phyloP scores from a whole-genome alignment of 805 yeast genomes.

The Zygosaccharomyces pseudorouxii region DNA sequence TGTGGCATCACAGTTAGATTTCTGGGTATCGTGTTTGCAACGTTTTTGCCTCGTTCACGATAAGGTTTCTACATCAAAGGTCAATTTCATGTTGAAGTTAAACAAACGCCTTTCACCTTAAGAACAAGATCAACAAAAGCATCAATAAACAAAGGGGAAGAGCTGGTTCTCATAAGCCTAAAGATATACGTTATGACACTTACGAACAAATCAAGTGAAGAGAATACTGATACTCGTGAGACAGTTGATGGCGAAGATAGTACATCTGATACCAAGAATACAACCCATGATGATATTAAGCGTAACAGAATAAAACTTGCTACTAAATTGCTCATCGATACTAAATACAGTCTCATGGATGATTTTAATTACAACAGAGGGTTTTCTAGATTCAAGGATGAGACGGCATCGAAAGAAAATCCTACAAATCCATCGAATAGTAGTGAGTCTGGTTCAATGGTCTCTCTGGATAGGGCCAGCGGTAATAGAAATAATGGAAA shows the following conservation, averaged over 20 bases:
- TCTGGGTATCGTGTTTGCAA: neutral
- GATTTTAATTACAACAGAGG: slow-evolving; percentile 27
- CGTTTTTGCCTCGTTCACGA: neutral
- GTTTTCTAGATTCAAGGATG: slow-evolving; percentile 12
- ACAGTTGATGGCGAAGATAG: slow-evolving; percentile 3
- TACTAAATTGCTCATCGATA: slow-evolving; percentile 27
- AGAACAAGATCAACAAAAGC: neutral
- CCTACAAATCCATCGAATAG: neutral
- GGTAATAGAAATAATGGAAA: neutral
- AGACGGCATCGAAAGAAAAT: neutral
- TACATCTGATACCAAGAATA: neutral
- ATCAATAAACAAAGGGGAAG: neutral
- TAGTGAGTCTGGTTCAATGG: neutral
- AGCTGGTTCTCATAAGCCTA: slow-evolving; percentile 1
- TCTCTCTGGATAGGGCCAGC: neutral
- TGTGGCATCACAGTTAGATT: slow-evolving; percentile 52
- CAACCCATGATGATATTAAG: slow-evolving; percentile 6
- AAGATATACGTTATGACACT: neutral
- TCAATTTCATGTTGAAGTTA: neutral
- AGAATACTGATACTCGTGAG: neutral
- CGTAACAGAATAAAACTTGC: slow-evolving; percentile 20
- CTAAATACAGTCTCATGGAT: slow-evolving; percentile 30
- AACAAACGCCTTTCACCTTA: neutral
- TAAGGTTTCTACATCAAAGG: neutral
- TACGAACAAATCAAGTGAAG: neutral